Evolutionary conservation across 805 yeast genomes (phyloP).

Genomic region (Kuraishia capsulata): DNA sequence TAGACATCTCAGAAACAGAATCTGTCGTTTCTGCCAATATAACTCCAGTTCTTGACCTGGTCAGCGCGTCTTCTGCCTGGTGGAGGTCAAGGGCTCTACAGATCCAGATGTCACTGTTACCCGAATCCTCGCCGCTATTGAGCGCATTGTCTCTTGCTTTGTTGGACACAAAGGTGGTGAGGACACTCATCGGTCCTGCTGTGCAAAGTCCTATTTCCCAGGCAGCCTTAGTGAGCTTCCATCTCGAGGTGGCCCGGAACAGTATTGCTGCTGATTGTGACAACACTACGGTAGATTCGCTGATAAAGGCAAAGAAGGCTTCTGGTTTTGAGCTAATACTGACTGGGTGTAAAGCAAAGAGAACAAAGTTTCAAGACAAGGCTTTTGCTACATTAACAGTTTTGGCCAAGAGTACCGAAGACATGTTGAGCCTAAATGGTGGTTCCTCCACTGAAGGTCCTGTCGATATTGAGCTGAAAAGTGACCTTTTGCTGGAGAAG

Average conservation of each 20-base stretch:
- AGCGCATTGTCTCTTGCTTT: constrained; percentile 31
- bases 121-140: constrained; percentile 43
- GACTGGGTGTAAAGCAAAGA: constrained; percentile 83
- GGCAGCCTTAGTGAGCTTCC: constrained; percentile 35
- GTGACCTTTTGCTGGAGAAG: constrained; percentile 70
- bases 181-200: constrained; percentile 20
- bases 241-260: constrained; percentile 61
- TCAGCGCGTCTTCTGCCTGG: constrained; percentile 50
- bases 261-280: constrained; percentile 59
- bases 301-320: constrained; percentile 46
- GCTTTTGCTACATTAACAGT: constrained; percentile 69
- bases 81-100: constrained; percentile 69
- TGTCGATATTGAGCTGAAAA: constrained; percentile 53
- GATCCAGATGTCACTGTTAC: constrained; percentile 52
- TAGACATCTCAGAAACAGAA: constrained; percentile 9
- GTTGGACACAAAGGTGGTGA: constrained; percentile 24
- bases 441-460: constrained; percentile 27
- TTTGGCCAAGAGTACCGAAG: constrained; percentile 48
- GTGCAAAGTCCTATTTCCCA: constrained; percentile 20
- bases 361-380: constrained; percentile 73
- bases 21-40: constrained; percentile 9
- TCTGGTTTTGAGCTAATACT: constrained; percentile 56
- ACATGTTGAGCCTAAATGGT: constrained; percentile 9
- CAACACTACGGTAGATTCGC: constrained; percentile 43
- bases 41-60: constrained; percentile 16